Evolutionary conservation across 2,329 filamentous ascomycete species (phyloP), one percentile per base, ranked within the genome.

Genomic region (Parafenestella ontariensis): DNA sequence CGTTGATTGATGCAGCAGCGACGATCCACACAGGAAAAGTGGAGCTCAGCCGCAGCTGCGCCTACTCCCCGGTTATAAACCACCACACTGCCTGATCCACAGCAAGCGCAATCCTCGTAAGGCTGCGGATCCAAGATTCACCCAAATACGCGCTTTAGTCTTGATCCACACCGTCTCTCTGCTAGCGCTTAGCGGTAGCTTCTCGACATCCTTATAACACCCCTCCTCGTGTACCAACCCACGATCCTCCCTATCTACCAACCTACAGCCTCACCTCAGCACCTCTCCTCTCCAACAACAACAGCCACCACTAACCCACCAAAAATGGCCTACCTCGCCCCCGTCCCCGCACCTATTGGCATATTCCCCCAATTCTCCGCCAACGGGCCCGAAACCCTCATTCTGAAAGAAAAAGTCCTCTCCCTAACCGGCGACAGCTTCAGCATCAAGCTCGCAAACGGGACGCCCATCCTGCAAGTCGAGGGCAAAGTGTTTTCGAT

Each of bases 361-460:
- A 46, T 74, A 18, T 74, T 73, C 59, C 56, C 64, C 0, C 56
- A 61, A 7, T 70, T 70, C 62, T 52, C 71, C 41, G 64, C 64
- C 47, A 66, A 43, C 29, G 43, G 69, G 3, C 65, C 71, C 49
- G 72, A 64, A 52, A 85, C 82, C 2, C 74, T 90, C 6, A 68
- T 85, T 1, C 76, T 90, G 44, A 84, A 82, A 62, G 86, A 89
- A 65, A 86, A 85, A 62, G 78, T 88, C 17, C 70, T 87, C 53
- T 88, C 86, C 3, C 74, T 88, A 8, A 82, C 82, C 1, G 85
- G 86, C 52, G 86, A 89, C 75, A 85, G 81, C 71, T 90, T 89
- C 74, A 83, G 84, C 59, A 83, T 90, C 71, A 82, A 81, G 49
- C 80, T 83, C 5, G 74, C 79, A 40, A 81, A 80, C 54, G 85